phyloP scores from a whole-genome alignment of 2,329 filamentous ascomycete species.

The Didymella arachidicola region DNA sequence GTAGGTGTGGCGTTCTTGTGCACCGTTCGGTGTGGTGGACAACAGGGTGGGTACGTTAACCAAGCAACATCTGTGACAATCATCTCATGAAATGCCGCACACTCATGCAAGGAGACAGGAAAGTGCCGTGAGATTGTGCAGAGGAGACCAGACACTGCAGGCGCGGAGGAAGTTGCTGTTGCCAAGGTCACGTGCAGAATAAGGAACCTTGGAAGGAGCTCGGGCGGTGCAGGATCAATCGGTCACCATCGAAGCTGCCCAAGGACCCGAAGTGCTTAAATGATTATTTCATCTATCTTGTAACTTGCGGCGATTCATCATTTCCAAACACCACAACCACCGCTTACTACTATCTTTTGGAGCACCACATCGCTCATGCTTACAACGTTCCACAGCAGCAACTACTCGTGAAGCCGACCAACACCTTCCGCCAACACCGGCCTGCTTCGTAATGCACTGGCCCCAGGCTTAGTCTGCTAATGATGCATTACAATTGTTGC shows the following conservation, averaged over 20 bases:
- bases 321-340: constrained; percentile 12
- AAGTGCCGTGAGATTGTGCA: neutral
- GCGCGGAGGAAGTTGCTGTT: neutral
- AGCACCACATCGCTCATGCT: constrained; percentile 9
- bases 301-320: constrained; percentile 11
- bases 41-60: neutral
- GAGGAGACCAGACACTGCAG: neutral
- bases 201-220: neutral
- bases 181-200: neutral
- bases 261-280: neutral
- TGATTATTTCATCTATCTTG: constrained; percentile 21
- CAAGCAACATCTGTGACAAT: neutral
- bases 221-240: neutral
- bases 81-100: constrained; percentile 1
- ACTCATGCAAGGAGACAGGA: neutral
- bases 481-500: constrained; percentile 24
- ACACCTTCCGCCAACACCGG: constrained; percentile 5
- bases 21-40: neutral
- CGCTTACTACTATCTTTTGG: constrained; percentile 1
- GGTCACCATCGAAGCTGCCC: neutral
- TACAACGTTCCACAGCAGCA: constrained; percentile 1
- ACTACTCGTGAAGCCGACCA: neutral
- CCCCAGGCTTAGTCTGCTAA: constrained; percentile 4
- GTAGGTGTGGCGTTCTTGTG: constrained; percentile 4
- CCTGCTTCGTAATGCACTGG: neutral